Evolutionary conservation across 352 stramenopile genomes (phyloP).

Genomic region (Phytopythium delawarense): DNA sequence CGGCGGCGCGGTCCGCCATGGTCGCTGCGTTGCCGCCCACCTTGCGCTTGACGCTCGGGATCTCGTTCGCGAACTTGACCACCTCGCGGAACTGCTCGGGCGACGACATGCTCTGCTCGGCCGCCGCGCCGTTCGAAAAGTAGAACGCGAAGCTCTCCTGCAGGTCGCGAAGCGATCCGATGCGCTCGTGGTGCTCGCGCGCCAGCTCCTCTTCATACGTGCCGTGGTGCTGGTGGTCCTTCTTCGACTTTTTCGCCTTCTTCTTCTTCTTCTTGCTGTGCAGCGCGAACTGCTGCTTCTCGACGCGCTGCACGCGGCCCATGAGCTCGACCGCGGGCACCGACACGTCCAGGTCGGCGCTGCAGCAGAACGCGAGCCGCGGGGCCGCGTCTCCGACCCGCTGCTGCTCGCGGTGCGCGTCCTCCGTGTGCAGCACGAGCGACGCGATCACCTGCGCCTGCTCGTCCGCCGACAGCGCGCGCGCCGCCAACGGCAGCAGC

Average conservation of each 20-base stretch:
- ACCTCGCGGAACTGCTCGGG: conserved; percentile 72
- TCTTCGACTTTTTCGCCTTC: conserved; percentile 8
- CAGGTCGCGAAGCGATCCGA: conserved; percentile 49
- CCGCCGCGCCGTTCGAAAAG: conserved; percentile 71
- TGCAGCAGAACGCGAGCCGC: conserved; percentile 79
- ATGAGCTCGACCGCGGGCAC: conserved; percentile 76
- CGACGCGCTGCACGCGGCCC: conserved; percentile 41
- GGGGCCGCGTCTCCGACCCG: conserved; percentile 12
- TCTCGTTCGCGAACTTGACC: conserved; percentile 56
- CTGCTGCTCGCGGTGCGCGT: conserved; percentile 12
- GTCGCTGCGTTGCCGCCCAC: conserved; percentile 77
- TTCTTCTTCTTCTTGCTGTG: conserved; percentile 36
- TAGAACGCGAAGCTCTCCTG: conserved; percentile 85
- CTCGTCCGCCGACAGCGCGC: conserved; percentile 35
- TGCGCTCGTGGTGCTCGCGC: conserved; percentile 68
- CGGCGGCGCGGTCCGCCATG: conserved; percentile 66
- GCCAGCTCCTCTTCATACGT: conserved; percentile 20
- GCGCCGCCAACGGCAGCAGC: conserved; percentile 35
- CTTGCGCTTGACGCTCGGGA: conserved; percentile 55
- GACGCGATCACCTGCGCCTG: conserved; percentile 66
- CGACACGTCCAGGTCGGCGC: conserved; percentile 73
- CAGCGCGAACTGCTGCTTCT: conserved; percentile 30
- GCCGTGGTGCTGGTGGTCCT: conserved; percentile 2
- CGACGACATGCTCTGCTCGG: conserved; percentile 81
- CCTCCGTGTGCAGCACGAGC: conserved; percentile 53